These are phyloP conservation scores for Panellus pusillus DNA, from an alignment of 768 basidiomycete species.

Conservation along the genomic window DNA sequence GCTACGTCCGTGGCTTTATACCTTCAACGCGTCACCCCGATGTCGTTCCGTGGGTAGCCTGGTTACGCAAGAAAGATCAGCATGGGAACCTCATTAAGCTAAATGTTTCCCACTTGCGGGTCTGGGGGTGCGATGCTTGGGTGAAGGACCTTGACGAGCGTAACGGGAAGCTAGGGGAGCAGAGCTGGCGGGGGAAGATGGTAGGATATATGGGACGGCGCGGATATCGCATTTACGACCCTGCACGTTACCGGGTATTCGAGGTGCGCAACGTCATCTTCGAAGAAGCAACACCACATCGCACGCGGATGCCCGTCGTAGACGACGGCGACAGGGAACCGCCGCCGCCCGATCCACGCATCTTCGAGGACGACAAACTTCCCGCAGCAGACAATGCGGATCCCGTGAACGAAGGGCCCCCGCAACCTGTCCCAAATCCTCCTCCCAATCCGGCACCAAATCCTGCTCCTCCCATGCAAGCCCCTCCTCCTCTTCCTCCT, in stretches of 20 bases:
- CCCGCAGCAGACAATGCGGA: no score
- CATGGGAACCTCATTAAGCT: background rate
- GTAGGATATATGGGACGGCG: slow-evolving; percentile 17
- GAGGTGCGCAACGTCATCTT: slow-evolving; percentile 11
- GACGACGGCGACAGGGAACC: background rate
- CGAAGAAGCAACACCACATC: slow-evolving; percentile 9
- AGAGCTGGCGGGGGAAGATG: slow-evolving; percentile 15
- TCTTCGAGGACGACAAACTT: no score
- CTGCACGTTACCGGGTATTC: slow-evolving; percentile 1
- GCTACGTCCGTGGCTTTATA: slow-evolving; percentile 28
- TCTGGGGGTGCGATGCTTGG: slow-evolving; percentile 15
- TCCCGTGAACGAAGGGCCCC: no score
- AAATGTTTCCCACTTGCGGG: slow-evolving; percentile 16
- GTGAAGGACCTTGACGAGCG: slow-evolving; percentile 14
- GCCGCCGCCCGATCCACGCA: background rate
- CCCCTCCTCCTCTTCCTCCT: no score
- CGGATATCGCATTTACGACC: slow-evolving; percentile 12
- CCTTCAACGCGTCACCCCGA: slow-evolving; percentile 22
- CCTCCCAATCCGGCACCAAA: no score
- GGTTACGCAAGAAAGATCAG: background rate
- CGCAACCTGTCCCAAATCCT: no score
- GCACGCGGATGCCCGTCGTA: background rate
- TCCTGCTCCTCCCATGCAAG: no score
- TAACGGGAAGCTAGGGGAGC: slow-evolving; percentile 12
- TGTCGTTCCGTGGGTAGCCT: slow-evolving; percentile 7